Base-by-base conservation (phyloP, 2,329 filamentous ascomycete species). In the Sordariomycetes sp. region DNA sequence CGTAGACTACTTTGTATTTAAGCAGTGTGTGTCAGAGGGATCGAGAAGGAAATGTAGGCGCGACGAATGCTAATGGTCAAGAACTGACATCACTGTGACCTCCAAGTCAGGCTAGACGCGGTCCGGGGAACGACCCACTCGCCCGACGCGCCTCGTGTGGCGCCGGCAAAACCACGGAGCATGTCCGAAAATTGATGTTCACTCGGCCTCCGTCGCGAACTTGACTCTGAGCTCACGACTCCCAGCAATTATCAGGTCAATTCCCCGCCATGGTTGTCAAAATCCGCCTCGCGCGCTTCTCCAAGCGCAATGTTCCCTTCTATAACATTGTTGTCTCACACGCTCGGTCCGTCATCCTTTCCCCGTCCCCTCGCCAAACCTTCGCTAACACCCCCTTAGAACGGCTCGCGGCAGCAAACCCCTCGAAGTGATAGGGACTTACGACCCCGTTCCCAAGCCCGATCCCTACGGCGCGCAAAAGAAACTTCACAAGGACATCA, bases 251-350 rank as follows among this genome's bases (percentile, higher is more conserved):
- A 9, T 24, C 17, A 6, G 40, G 72, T 48, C 32, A 16, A 9
- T 30, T 15, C 10, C 16, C 14, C 9, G 34, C 16, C 20, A 94
- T 98, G 92, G 90, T 96, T 42, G 72, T 98, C 51, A 84, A 84
- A 58, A 92, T 98, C 59, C 82, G 92, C 39, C 79, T 98, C 48
- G 85, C 92, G 48, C 88, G 92, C 58, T 94, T 96, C 58, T 87
- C 88, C 55, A 86, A 82, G 58, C 78, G 75, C 44, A 88, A 94
- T 56, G 58, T 75, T n/a, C 90, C 92, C 3, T 82, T 95, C 49
- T 98, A 94, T 72, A 98, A 98, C 66, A 95, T 98, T 43, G 86
- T 96, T 45, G 85, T 98, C 44, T 76, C 87, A 12, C 90, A 96
- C 53, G 88, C 88, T 30, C 80, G 88, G 85, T 93, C 73, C 44